A percentile compares a stretch with the other conserved stretches of the same genome.
phyloP scores from a whole-genome alignment of 768 basidiomycete species.

The Hemileccinum rubropunctum region DNA sequence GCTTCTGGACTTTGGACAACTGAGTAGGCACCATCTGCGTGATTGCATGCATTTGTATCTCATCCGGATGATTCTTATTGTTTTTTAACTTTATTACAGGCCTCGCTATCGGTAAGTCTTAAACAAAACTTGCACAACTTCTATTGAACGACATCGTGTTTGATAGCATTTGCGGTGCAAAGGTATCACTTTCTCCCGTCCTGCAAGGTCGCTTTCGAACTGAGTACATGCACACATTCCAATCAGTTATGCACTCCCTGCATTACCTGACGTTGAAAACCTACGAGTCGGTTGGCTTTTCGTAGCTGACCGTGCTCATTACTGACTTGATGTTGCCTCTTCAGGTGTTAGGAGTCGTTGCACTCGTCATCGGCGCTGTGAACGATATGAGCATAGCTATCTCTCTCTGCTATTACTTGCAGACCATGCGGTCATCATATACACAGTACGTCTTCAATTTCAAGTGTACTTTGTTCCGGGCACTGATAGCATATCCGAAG shows the following conservation, averaged over 20 bases:
- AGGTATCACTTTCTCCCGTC: constrained; percentile 31
- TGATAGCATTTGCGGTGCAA: constrained; percentile 43
- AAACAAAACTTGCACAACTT: not conserved
- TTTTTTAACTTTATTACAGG: constrained; percentile 16
- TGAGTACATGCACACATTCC: not conserved
- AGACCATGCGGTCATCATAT: constrained; percentile 50
- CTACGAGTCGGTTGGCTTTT: constrained; percentile 40
- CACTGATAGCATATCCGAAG: constrained; percentile 28
- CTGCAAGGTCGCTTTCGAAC: not conserved
- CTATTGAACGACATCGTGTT: not conserved
- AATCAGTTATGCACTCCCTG: constrained; percentile 40
- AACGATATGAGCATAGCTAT: constrained; percentile 52
- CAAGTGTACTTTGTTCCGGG: not conserved
- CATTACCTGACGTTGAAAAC: constrained; percentile 39
- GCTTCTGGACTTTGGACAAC: constrained; percentile 45
- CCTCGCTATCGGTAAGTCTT: constrained; percentile 39
- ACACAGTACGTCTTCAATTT: constrained; percentile 32
- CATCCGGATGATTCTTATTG: not conserved
- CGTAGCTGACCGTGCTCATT: not conserved
- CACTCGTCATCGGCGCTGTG: constrained; percentile 47
- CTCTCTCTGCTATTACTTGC: constrained; percentile 54
- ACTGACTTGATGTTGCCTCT: not conserved
- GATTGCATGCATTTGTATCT: not conserved
- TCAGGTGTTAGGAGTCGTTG: constrained; percentile 45
- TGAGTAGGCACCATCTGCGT: constrained; percentile 36